Percentiles rank a stretch among this genome's conserved stretches.
Conservation (phyloP, 2,329 filamentous ascomycete species). For the Emericellopsis cladophorae region DNA sequence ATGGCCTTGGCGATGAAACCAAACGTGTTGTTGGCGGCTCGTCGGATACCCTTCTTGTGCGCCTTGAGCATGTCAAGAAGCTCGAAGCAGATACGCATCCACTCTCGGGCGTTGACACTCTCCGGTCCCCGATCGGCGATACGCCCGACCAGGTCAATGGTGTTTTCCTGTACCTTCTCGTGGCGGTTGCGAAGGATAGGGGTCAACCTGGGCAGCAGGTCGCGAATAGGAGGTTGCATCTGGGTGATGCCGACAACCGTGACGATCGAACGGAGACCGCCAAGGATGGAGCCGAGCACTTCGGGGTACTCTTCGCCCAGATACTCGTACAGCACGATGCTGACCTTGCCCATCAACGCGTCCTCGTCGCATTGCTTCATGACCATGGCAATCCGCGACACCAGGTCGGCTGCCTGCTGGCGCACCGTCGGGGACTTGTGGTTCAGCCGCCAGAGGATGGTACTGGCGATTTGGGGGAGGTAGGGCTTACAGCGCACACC, state of each 20-base stretch:
- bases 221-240: constrained; percentile 97
- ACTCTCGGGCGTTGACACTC: constrained; percentile 91
- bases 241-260: constrained; percentile 95
- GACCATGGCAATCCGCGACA: constrained; percentile 93
- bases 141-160: constrained; percentile 92
- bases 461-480: constrained; percentile 90
- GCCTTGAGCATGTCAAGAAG: constrained; percentile 98
- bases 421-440: constrained; percentile 96
- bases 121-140: constrained; percentile 96
- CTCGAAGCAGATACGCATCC: constrained; percentile 99
- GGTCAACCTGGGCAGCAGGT: constrained; percentile 84
- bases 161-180: constrained; percentile 99
- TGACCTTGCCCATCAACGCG: constrained; percentile 87
- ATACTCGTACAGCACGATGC: constrained; percentile 92
- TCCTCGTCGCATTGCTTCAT: constrained; percentile 99
- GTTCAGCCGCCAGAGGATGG: constrained; percentile 91
- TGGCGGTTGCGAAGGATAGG: constrained; percentile 98
- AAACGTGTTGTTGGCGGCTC: constrained; percentile 98
- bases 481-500: constrained; percentile 93
- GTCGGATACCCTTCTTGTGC: constrained; percentile 97
- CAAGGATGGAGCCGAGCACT: constrained; percentile 90
- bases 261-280: constrained; percentile 88
- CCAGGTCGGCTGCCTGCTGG: constrained; percentile 91
- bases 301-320: constrained; percentile 97
- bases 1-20: constrained; percentile 99